Conservation (phyloP, 2,329 filamentous ascomycete species). For the Aspergillus eucalypticola region DNA sequence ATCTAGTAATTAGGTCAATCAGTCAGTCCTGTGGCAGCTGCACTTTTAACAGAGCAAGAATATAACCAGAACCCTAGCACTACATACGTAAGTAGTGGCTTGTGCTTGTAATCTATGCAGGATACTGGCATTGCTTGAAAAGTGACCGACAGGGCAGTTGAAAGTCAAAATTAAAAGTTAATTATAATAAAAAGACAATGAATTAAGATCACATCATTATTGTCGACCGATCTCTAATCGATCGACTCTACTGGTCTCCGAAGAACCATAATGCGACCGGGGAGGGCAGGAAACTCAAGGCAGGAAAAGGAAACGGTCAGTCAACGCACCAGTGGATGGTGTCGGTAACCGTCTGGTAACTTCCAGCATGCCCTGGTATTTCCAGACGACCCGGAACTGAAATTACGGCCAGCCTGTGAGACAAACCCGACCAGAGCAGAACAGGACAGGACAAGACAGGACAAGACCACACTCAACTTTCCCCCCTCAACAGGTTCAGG, state of each 20-base stretch:
- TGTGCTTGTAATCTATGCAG: not conserved
- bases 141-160: not conserved
- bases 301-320: not conserved
- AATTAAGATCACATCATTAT: constrained; percentile 1
- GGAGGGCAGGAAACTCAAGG: not conserved
- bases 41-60: not conserved
- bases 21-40: constrained; percentile 1
- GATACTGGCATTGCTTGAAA: not conserved
- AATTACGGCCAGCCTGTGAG: not conserved
- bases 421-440: not conserved
- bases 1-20: not conserved
- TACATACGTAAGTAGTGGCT: not conserved
- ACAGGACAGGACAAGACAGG: not conserved
- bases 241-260: not conserved
- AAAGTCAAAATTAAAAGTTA: not conserved
- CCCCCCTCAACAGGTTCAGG: not conserved
- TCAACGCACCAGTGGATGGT: not conserved
- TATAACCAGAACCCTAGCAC: not conserved
- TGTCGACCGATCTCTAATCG: not conserved
- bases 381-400: not conserved
- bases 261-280: not conserved
- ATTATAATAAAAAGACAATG: not conserved
- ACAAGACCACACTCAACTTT: not conserved
- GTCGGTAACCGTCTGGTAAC: not conserved
- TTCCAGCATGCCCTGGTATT: not conserved